These are phyloP conservation scores for Aegilops umbellulata DNA, from an alignment of 176 grass and related monocot species.

Conservation along the genomic window DNA sequence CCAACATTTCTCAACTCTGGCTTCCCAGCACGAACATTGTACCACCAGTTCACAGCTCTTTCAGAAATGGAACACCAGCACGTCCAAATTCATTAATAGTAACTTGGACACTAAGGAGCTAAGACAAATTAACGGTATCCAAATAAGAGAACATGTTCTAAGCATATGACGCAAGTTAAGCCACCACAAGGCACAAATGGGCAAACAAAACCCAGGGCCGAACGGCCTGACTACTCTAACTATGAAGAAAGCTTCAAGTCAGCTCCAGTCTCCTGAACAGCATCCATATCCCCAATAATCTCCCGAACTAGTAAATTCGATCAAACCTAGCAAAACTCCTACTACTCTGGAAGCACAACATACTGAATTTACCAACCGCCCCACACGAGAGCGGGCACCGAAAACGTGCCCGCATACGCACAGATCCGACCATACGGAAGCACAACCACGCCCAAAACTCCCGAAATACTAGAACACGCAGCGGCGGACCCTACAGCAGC, in stretches of 20 bases:
- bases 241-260: background rate
- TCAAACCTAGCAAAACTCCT: background rate
- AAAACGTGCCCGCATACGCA: background rate
- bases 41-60: background rate
- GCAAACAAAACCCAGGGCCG: background rate
- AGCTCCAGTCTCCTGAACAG: background rate
- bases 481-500: background rate
- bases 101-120: too few species aligned
- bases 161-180: background rate
- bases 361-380: background rate
- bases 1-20: background rate
- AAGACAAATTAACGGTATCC: background rate
- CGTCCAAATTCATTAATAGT: background rate
- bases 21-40: background rate
- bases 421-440: background rate
- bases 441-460: background rate
- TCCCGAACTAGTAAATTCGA: background rate
- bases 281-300: background rate
- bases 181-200: background rate
- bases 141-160: background rate
- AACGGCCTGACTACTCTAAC: background rate
- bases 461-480: background rate
- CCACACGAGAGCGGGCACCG: background rate
- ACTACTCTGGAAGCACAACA: background rate
- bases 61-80: background rate